Percentiles rank a stretch among this genome's conserved stretches.
Evolutionary conservation across 805 yeast species (phyloP).

Genomic region (Candida stauntonica): DNA sequence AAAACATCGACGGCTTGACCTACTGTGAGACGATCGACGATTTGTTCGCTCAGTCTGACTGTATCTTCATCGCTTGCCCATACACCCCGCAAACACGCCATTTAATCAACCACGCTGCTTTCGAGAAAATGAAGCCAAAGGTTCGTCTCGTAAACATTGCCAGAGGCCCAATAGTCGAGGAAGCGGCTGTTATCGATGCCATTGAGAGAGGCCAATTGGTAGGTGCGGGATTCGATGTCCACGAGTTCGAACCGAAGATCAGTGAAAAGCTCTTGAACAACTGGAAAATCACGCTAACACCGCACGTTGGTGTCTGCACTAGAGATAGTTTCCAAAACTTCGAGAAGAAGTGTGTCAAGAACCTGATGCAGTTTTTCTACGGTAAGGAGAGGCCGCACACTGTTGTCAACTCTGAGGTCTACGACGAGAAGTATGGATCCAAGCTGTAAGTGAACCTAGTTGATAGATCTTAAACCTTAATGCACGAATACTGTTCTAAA

Average conservation of each 20-base stretch:
- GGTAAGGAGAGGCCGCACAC: slow-evolving; percentile 30
- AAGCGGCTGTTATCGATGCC: slow-evolving; percentile 37
- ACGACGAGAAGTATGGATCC: slow-evolving; percentile 3
- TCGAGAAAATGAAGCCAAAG: slow-evolving; percentile 26
- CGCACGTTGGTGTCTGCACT: slow-evolving; percentile 36
- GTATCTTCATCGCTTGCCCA: slow-evolving; percentile 37
- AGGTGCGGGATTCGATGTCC: slow-evolving; percentile 41
- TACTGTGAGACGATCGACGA: slow-evolving; percentile 27
- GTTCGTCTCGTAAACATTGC: slow-evolving; percentile 34
- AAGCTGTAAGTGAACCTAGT: too few species aligned
- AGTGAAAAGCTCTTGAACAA: slow-evolving; percentile 30
- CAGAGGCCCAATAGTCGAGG: slow-evolving; percentile 38
- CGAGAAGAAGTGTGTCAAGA: slow-evolving; percentile 35
- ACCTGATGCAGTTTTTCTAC: slow-evolving; percentile 34
- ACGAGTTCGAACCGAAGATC: slow-evolving; percentile 39
- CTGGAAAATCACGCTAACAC: slow-evolving; percentile 34
- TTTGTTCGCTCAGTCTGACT: slow-evolving; percentile 27
- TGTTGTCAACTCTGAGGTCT: slow-evolving; percentile 25
- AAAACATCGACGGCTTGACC: slow-evolving; percentile 33
- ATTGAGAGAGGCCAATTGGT: slow-evolving; percentile 36
- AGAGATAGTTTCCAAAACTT: slow-evolving; percentile 34
- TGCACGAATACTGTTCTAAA: too few species aligned
- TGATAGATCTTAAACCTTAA: too few species aligned
- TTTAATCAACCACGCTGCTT: slow-evolving; percentile 31
- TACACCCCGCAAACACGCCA: slow-evolving; percentile 35